Base-by-base conservation (phyloP, 441 rosid species). In the Populus tomentosa region DNA sequence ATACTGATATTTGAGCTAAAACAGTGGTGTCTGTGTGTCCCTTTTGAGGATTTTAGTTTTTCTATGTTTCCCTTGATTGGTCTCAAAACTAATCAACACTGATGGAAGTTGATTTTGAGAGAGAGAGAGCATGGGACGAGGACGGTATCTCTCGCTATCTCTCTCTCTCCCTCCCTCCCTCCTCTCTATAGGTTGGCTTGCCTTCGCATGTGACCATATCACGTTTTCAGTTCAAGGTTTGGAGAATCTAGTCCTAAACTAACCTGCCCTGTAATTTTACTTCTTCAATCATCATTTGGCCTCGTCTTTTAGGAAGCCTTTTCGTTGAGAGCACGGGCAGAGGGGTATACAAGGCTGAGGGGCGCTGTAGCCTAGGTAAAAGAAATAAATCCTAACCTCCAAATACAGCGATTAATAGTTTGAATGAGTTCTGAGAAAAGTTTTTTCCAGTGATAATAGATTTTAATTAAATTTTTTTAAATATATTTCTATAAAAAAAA, bases 111-210 rank as follows among this genome's bases (percentile, higher is more conserved):
- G 13, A 46, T 20, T 46, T 38, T 64, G 24, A 10, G 30, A 59
- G 30, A 53, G 42, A 73, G 9, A 67, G 65, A 76, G 75, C 78
- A 74, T 75, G 75, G 78, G 21, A 78, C 30, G 53, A 32, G 69
- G 67, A 62, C 40, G 7, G 10, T 38, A 11, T 28, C 32, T 3
- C 32, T 30, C 32, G 32, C 32, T 26, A 2, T 53, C 74, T 50
- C 23, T 71, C 28, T 50, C 28, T 59, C n/a, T 16, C 6, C 10
- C 3, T 23, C 32, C 32, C 67, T 67, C 30, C 33, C 21, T 53
- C 61, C 21, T 24, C 67, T 64, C 67, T 64, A 28, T 14, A 10
- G 32, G 32, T 30, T 3, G 32, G 32, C 18, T 5, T 64, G 67
- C 8, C 67, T 23, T 64, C 67, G 7, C 67, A 64, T 24, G 38